Evolutionary conservation across 768 basidiomycete species (phyloP), one percentile per base, ranked within the genome.

Genomic region (Suillus sp.): DNA sequence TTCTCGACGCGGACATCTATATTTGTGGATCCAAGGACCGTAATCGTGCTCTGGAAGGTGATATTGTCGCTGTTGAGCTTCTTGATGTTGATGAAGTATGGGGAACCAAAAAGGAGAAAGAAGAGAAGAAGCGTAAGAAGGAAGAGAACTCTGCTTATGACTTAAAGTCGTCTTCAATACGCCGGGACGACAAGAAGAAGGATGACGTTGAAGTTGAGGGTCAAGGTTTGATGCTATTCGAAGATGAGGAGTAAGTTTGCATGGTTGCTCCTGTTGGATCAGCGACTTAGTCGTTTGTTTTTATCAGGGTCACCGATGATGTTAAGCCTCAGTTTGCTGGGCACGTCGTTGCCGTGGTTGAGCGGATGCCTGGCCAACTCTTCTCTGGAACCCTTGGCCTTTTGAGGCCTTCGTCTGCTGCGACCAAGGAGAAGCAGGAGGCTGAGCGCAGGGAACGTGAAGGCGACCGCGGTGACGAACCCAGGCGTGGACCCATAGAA

Each of bases 61-160:
- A 99, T 72, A 96, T 99, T 62, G 95, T 99, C 63, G 97, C 96
- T 25, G 93, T 99, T 27, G 97, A 99, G 76, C 85, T 99, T 51
- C 84, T 99, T 61, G 97, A 99, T 69, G 96, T 99, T 30, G 95
- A 98, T 70, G 96, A 98, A 77, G 96, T 97, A 16, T 93, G 93
- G 93, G 91, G 92, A 10, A 97, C 97, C 6, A 99, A 99, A 84
- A 99, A 99, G 79, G 97, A 99, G 80, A 99, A 99, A 80, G 97
- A 99, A 76, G 97, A 99, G 81, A 99, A 99, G 89, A 99, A 99
- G 82, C 85, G 96, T 72, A 99, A 99, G 81, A 99, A 99, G 85
- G 97, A 99, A 79, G 97, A 99, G 79, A 97, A 96, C 73, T 90
- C 95, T 34, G 93, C 95, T 0, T 98, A 95, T 75, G 96, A 99